phyloP scores from a whole-genome alignment of 1,139 yeast species.

The Yarrowia galli region DNA sequence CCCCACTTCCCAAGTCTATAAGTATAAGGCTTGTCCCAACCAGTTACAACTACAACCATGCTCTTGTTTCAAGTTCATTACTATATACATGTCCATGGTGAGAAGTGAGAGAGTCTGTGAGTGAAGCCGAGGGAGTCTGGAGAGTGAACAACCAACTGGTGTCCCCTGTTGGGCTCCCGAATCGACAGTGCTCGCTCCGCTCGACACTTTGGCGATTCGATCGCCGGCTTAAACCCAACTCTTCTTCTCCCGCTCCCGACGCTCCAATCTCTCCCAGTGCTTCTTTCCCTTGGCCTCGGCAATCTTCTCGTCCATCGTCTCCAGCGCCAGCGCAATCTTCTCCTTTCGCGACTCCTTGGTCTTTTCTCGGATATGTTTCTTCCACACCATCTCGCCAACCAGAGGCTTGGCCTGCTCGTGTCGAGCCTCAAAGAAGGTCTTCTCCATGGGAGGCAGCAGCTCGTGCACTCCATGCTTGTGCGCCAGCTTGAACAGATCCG shows the following conservation, averaged over 20 bases:
- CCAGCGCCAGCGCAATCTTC: slow-evolving; percentile 69
- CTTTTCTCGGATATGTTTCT: slow-evolving; percentile 60
- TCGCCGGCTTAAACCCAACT: slow-evolving; percentile 19
- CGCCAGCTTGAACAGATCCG: slow-evolving; percentile 85
- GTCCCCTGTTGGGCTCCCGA: no score
- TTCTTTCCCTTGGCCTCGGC: slow-evolving; percentile 63
- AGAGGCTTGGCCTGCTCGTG: slow-evolving; percentile 59
- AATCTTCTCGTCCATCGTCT: slow-evolving; percentile 75
- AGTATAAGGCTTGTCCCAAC: no score
- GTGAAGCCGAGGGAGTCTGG: no score
- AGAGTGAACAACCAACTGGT: no score
- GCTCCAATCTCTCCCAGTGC: slow-evolving; percentile 29
- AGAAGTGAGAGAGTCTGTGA: neutral
- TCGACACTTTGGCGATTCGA: neutral
- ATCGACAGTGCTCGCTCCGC: slow-evolving; percentile 1
- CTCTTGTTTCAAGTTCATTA: slow-evolving; percentile 6
- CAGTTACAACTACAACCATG: no score
- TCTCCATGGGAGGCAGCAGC: slow-evolving; percentile 76
- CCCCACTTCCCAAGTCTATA: no score
- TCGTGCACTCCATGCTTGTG: slow-evolving; percentile 79
- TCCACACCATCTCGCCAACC: slow-evolving; percentile 35
- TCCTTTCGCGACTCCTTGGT: slow-evolving; percentile 66
- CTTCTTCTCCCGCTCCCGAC: slow-evolving; percentile 35
- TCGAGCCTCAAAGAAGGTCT: slow-evolving; percentile 81
- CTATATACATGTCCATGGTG: slow-evolving; percentile 9